These are phyloP conservation scores for Pyrenochaeta sp. DNA, from an alignment of 2,329 filamentous ascomycete genomes.

Conservation along the genomic window DNA sequence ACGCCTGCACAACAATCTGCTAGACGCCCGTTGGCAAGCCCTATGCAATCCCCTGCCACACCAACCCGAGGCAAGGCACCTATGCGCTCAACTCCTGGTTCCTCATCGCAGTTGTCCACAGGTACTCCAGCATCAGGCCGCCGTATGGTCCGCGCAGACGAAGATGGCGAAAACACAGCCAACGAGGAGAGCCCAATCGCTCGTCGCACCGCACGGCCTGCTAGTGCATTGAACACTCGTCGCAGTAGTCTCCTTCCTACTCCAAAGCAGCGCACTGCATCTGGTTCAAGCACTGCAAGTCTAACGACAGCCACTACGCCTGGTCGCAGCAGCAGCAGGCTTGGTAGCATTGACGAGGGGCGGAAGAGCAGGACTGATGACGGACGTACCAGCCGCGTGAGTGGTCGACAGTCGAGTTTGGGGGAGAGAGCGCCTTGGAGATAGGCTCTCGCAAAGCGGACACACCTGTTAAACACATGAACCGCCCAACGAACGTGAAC, in stretches of 20 bases:
- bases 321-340: slow-evolving; percentile 31
- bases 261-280: slow-evolving; percentile 37
- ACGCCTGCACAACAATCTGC: slow-evolving; percentile 38
- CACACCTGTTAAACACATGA: slow-evolving; percentile 11
- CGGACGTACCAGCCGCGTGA: slow-evolving; percentile 33
- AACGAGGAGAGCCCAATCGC: slow-evolving; percentile 41
- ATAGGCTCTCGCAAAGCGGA: slow-evolving; percentile 26
- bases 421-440: slow-evolving; percentile 35
- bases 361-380: slow-evolving; percentile 30
- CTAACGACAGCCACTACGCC: slow-evolving; percentile 17
- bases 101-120: slow-evolving; percentile 21
- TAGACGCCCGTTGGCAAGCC: slow-evolving; percentile 38
- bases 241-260: slow-evolving; percentile 40
- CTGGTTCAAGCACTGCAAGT: slow-evolving; percentile 25
- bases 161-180: slow-evolving; percentile 26
- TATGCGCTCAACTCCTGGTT: slow-evolving; percentile 28
- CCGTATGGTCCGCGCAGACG: slow-evolving; percentile 29
- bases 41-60: slow-evolving; percentile 42
- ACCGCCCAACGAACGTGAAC: background rate
- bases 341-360: slow-evolving; percentile 34
- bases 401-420: slow-evolving; percentile 32
- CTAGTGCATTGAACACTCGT: slow-evolving; percentile 41
- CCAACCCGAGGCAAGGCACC: slow-evolving; percentile 35
- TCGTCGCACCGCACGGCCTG: slow-evolving; percentile 35
- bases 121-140: slow-evolving; percentile 35